Percentiles rank a stretch among this genome's conserved stretches.
phyloP scores from a whole-genome alignment of 2,329 filamentous ascomycete genomes.

The Nothopassalora personata region DNA sequence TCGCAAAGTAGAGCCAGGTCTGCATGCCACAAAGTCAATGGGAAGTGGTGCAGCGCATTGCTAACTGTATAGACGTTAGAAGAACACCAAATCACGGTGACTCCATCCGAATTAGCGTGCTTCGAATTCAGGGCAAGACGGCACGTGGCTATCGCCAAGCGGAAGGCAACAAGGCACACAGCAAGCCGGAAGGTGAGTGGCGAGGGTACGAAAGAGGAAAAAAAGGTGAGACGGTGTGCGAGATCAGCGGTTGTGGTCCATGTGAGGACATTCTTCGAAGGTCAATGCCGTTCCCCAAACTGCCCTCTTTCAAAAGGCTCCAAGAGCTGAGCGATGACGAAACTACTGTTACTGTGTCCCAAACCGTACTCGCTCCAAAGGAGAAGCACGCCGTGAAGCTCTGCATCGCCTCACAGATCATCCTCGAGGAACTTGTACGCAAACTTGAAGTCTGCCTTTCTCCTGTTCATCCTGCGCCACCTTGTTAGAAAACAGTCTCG shows the following conservation, averaged over 20 bases:
- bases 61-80: not conserved
- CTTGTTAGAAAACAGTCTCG: slow-evolving; percentile 10
- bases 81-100: not conserved
- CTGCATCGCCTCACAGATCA: slow-evolving; percentile 35
- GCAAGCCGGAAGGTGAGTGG: not conserved
- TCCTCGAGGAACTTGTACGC: slow-evolving; percentile 97
- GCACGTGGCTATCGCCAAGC: not conserved
- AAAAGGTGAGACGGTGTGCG: not conserved
- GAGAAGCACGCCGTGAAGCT: not conserved
- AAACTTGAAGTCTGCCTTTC: slow-evolving; percentile 98
- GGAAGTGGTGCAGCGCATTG: not conserved
- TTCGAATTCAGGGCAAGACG: not conserved
- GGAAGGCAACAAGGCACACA: not conserved
- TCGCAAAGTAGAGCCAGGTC: not conserved
- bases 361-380: not conserved
- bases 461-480: slow-evolving; percentile 81
- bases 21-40: not conserved
- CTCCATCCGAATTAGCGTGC: not conserved
- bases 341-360: slow-evolving; percentile 13
- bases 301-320: not conserved
- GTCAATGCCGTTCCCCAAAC: not conserved
- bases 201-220: not conserved
- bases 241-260: not conserved
- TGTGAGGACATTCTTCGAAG: not conserved
- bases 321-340: not conserved